These are phyloP conservation scores for Lignosus rhinocerotis DNA, from an alignment of 1,284 basidiomycete genomes.

Conservation along the genomic window DNA sequence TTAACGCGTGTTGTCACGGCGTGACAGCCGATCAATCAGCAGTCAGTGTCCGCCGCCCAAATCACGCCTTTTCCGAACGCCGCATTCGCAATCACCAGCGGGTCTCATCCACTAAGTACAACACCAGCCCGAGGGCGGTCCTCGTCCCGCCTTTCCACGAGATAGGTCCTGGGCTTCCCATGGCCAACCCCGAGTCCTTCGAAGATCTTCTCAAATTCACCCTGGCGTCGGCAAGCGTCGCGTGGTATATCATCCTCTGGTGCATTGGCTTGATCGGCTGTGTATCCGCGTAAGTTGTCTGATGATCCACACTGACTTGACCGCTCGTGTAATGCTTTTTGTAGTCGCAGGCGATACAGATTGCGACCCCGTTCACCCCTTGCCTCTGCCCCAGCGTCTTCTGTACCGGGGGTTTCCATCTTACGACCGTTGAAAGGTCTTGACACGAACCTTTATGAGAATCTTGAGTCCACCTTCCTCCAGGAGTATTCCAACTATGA, in stretches of 20 bases:
- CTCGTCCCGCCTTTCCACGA: too few relatives aligned
- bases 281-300: constrained; percentile 66
- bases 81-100: too few relatives aligned
- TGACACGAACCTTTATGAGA: constrained; percentile 91
- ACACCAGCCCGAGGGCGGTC: too few relatives aligned
- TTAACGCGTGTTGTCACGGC: constrained; percentile 13
- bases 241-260: constrained; percentile 80
- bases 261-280: constrained; percentile 77
- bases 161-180: not conserved
- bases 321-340: not conserved
- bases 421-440: constrained; percentile 90
- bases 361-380: constrained; percentile 65
- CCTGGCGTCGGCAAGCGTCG: constrained; percentile 51
- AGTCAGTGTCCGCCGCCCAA: too few relatives aligned
- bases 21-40: not conserved
- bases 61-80: too few relatives aligned
- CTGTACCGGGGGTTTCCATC: constrained; percentile 86
- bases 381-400: constrained; percentile 47
- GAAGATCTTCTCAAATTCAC: constrained; percentile 20
- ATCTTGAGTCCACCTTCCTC: constrained; percentile 86
- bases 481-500: constrained; percentile 91
- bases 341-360: constrained; percentile 73
- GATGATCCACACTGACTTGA: constrained; percentile 1
- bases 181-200: not conserved
- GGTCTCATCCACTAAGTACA: too few relatives aligned